These are phyloP conservation scores for Malassezia dermatis DNA, from an alignment of 1,284 basidiomycete species.

Conservation along the genomic window DNA sequence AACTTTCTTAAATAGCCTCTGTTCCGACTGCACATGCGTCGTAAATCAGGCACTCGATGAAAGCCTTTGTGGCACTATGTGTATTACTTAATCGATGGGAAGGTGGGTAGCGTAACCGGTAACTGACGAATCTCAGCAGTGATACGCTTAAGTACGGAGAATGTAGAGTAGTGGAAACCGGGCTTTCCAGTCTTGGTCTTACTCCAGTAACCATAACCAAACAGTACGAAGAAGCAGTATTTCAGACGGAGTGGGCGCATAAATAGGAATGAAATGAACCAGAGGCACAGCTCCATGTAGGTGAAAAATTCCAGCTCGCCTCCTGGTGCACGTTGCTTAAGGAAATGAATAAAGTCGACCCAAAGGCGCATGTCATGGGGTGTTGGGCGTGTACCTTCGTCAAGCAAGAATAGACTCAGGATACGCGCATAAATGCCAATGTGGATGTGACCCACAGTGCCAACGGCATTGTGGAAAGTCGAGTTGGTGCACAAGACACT, in stretches of 20 bases:
- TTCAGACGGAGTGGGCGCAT: conserved; percentile 23
- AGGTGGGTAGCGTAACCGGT: background rate
- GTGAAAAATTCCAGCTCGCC: conserved; percentile 59
- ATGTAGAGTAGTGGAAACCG: conserved; percentile 27
- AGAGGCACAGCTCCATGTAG: conserved; percentile 54
- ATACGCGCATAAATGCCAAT: conserved; percentile 54
- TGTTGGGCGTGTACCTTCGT: conserved; percentile 53
- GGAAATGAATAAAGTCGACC: conserved; percentile 57
- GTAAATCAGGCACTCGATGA: background rate
- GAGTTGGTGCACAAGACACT: conserved; percentile 57
- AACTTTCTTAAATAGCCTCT: background rate
- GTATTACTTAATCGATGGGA: background rate
- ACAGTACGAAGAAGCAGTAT: conserved; percentile 41
- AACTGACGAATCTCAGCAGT: background rate
- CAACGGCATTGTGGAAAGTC: conserved; percentile 52
- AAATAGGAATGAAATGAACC: conserved; percentile 39
- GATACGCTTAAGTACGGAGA: background rate
- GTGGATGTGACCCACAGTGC: conserved; percentile 34
- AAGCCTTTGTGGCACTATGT: too few species aligned
- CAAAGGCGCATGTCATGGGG: conserved; percentile 58
- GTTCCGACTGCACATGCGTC: background rate
- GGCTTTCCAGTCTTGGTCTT: conserved; percentile 24
- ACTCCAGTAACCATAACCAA: conserved; percentile 39
- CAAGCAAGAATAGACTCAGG: conserved; percentile 56
- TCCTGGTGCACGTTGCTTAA: conserved; percentile 55